phyloP scores from a whole-genome alignment of 1,284 basidiomycete genomes.

The Gymnopus androsaceus region DNA sequence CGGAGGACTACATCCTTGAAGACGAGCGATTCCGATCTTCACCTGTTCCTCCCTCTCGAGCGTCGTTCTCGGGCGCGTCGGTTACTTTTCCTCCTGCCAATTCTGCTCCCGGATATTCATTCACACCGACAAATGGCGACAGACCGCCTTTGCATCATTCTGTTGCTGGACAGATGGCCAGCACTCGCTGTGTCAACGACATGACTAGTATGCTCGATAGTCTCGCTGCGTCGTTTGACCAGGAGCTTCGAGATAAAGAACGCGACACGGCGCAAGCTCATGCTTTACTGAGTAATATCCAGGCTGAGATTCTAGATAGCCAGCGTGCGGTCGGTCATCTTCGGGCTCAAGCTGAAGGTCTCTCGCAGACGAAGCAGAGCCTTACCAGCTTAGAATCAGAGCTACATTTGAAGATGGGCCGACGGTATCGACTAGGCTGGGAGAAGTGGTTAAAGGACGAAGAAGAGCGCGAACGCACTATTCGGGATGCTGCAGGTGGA shows the following conservation, averaged over 20 bases:
- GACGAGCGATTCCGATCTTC: slow-evolving; percentile 97
- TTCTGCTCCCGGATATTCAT: slow-evolving; percentile 42
- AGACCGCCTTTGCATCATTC: slow-evolving; percentile 83
- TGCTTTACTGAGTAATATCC: slow-evolving; percentile 84
- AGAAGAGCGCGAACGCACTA: slow-evolving; percentile 68
- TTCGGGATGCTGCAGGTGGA: slow-evolving; percentile 60
- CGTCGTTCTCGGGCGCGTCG: slow-evolving; percentile 70
- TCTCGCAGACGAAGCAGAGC: slow-evolving; percentile 63
- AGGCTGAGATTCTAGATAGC: slow-evolving; percentile 90
- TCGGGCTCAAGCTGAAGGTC: slow-evolving; percentile 66
- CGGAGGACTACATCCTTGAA: slow-evolving; percentile 98
- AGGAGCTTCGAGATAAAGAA: slow-evolving; percentile 90
- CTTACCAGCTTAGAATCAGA: slow-evolving; percentile 69
- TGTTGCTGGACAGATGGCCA: slow-evolving; percentile 84
- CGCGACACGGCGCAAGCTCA: slow-evolving; percentile 91
- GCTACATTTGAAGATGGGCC: slow-evolving; percentile 75
- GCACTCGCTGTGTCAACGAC: slow-evolving; percentile 82
- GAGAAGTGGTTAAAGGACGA: slow-evolving; percentile 91
- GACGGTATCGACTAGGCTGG: slow-evolving; percentile 83
- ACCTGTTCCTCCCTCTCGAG: slow-evolving; percentile 72
- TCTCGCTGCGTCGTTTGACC: slow-evolving; percentile 91
- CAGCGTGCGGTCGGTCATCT: slow-evolving; percentile 76
- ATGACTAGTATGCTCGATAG: slow-evolving; percentile 87
- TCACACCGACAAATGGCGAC: slow-evolving; percentile 54
- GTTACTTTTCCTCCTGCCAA: slow-evolving; percentile 50